A percentile compares a stretch with the other conserved stretches of the same genome.
Evolutionary conservation across 164 flowering plant species (phyloP).

Genomic region (Vitis amurensis): DNA sequence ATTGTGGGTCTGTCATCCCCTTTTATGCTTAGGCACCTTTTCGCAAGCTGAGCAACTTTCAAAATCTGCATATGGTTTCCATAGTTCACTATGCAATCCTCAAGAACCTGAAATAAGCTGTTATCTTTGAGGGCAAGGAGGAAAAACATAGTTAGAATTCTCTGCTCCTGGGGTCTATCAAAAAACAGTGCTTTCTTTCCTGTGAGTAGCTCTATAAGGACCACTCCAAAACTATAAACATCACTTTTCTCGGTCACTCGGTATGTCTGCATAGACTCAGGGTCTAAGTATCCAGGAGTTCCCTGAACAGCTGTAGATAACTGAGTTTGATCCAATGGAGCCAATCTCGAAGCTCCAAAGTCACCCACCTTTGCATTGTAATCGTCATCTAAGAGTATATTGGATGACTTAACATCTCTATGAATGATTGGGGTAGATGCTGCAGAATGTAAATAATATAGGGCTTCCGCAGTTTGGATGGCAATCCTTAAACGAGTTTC

Average conservation of each 20-base stretch:
- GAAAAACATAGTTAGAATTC: conserved; percentile 29
- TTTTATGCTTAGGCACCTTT: conserved; percentile 8
- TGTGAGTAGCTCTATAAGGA: conserved; percentile 38
- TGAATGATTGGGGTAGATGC: conserved; percentile 43
- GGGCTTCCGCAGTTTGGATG: conserved; percentile 40
- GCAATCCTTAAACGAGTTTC: conserved; percentile 40
- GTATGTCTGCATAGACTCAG: conserved; percentile 37
- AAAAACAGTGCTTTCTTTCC: conserved; percentile 27
- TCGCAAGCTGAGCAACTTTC: conserved; percentile 20
- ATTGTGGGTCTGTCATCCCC: conserved; percentile 16
- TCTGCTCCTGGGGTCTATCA: conserved; percentile 15
- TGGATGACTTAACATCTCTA: conserved; percentile 43
- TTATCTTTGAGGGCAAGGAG: conserved; percentile 18
- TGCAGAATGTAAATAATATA: conserved; percentile 44
- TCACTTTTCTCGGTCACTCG: conserved; percentile 42
- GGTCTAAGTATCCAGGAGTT: conserved; percentile 44
- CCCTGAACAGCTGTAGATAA: conserved; percentile 41
- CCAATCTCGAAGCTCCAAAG: conserved; percentile 43
- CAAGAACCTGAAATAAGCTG: conserved; percentile 13
- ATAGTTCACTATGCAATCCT: conserved; percentile 6
- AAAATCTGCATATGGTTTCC: conserved; percentile 2
- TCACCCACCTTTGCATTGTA: conserved; percentile 44
- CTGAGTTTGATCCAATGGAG: conserved; percentile 34
- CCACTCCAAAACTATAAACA: conserved; percentile 53
- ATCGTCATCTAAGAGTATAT: conserved; percentile 41